phyloP scores from a whole-genome alignment of 129 eudicot species.

The Sambucus nigra region DNA sequence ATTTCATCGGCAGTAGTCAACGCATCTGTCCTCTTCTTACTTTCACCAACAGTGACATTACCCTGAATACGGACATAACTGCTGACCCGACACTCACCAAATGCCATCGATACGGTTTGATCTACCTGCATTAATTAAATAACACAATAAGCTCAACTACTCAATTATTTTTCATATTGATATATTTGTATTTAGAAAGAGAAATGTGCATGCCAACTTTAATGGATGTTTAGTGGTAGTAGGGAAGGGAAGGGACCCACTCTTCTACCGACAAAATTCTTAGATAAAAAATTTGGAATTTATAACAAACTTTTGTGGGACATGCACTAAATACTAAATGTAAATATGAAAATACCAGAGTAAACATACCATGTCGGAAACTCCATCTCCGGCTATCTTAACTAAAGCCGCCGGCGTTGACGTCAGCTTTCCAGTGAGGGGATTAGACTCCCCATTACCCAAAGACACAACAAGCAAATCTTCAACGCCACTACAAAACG shows the following conservation, averaged over 20 bases:
- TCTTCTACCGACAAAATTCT: slow-evolving; percentile 2
- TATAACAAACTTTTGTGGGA: not conserved
- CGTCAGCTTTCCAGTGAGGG: slow-evolving; percentile 20
- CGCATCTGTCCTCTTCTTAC: too few species aligned
- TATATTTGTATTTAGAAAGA: not conserved
- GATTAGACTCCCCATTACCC: slow-evolving; percentile 52
- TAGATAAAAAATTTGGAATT: too few species aligned
- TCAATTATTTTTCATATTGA: not conserved
- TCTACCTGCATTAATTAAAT: slow-evolving; percentile 38
- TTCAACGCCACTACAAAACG: slow-evolving; percentile 59
- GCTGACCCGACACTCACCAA: slow-evolving; percentile 34
- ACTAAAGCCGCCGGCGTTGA: slow-evolving; percentile 32
- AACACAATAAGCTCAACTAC: not conserved
- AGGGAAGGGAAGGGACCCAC: too few species aligned
- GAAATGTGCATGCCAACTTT: too few species aligned
- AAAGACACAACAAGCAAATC: slow-evolving; percentile 67
- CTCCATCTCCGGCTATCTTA: slow-evolving; percentile 55
- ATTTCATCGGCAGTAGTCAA: slow-evolving; percentile 26
- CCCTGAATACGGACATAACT: slow-evolving; percentile 58
- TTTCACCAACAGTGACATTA: slow-evolving; percentile 19
- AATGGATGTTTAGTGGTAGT: too few species aligned
- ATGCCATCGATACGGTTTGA: slow-evolving; percentile 80
- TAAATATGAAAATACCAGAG: not conserved
- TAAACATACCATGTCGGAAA: slow-evolving; percentile 55
- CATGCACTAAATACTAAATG: not conserved